These are phyloP conservation scores for Pleoardoris graminearum DNA, from an alignment of 2,329 filamentous ascomycete species.

Conservation along the genomic window DNA sequence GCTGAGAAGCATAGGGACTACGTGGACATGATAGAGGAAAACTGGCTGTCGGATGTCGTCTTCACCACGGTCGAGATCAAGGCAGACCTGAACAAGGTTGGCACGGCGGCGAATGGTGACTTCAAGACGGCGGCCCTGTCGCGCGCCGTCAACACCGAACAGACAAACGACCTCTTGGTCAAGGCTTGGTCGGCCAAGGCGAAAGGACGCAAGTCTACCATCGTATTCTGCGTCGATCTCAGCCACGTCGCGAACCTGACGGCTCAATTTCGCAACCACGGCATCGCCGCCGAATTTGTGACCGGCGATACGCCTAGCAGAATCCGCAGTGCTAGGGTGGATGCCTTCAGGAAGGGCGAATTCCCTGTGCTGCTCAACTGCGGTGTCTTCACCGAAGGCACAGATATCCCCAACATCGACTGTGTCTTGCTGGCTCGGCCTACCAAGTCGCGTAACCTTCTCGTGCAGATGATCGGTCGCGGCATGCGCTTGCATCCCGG, in stretches of 20 bases:
- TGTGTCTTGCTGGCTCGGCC: conserved; percentile 86
- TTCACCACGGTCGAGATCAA: conserved; percentile 90
- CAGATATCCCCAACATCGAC: conserved; percentile 96
- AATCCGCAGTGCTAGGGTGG: conserved; percentile 70
- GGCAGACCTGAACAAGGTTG: conserved; percentile 76
- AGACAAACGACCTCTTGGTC: conserved; percentile 82
- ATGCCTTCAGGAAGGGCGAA: conserved; percentile 73
- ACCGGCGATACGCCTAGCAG: conserved; percentile 75
- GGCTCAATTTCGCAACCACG: conserved; percentile 72
- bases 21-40: conserved; percentile 80
- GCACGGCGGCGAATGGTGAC: conserved; percentile 68
- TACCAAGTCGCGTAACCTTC: conserved; percentile 87
- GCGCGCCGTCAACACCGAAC: conserved; percentile 76
- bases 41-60: conserved; percentile 88
- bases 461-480: conserved; percentile 97
- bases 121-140: conserved; percentile 81
- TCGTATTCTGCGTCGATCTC: conserved; percentile 93
- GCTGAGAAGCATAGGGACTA: conserved; percentile 57
- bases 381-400: conserved; percentile 95
- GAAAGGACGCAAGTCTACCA: conserved; percentile 72
- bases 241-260: conserved; percentile 78
- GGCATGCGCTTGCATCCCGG: conserved; percentile 81
- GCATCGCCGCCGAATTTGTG: conserved; percentile 83
- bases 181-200: conserved; percentile 84
- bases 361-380: conserved; percentile 93